Conservation (phyloP, 2,329 filamentous ascomycete genomes). For the Arachnopeziza araneosa region DNA sequence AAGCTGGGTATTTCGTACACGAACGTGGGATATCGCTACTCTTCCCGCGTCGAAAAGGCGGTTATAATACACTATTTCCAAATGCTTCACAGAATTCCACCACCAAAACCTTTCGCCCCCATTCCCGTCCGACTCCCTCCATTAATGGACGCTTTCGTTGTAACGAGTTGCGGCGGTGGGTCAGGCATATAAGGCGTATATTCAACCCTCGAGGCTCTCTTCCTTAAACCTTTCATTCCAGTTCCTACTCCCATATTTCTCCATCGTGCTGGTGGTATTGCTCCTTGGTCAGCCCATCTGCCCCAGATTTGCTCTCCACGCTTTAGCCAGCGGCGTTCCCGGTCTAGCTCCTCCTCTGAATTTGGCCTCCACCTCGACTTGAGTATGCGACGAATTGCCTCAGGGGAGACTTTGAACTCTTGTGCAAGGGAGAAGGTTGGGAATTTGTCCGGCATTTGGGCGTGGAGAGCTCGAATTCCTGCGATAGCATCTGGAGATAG, state of each 20-base stretch:
- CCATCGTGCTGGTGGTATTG: constrained; percentile 58
- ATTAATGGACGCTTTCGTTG: background rate
- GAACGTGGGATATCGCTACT: background rate
- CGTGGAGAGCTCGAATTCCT: constrained; percentile 80
- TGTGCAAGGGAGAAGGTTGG: constrained; percentile 67
- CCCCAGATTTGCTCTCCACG: constrained; percentile 56
- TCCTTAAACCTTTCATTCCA: constrained; percentile 20
- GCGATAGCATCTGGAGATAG: constrained; percentile 87
- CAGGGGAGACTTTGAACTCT: constrained; percentile 80
- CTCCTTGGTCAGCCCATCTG: constrained; percentile 52
- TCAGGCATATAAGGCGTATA: background rate
- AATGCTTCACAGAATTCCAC: background rate
- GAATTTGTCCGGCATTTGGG: constrained; percentile 62
- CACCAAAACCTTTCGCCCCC: background rate
- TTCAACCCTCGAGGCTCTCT: background rate
- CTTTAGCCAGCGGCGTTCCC: constrained; percentile 56
- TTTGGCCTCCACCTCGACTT: constrained; percentile 68
- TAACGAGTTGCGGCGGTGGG: constrained; percentile 1
- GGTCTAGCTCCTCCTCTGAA: constrained; percentile 48
- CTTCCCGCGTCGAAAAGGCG: background rate
- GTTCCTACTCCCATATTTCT: constrained; percentile 35
- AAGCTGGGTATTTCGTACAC: background rate
- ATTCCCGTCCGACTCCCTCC: background rate
- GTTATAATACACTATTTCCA: background rate
- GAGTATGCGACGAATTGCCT: constrained; percentile 82